Conservation (phyloP, 305 asterid species). For the Coffea humblotiana region DNA sequence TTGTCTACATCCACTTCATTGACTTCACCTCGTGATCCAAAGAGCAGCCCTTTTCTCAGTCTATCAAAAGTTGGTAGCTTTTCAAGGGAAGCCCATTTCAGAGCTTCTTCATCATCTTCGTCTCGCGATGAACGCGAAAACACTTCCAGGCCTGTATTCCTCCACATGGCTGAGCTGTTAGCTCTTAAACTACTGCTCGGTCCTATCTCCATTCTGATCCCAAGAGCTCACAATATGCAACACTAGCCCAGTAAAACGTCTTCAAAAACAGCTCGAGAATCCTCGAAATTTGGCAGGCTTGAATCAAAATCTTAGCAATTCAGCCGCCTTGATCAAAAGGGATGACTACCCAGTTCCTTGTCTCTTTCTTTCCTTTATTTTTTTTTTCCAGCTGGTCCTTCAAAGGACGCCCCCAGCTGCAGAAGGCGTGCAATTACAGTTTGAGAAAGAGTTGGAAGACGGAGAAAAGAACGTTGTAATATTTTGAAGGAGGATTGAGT, state of each 20-base stretch:
- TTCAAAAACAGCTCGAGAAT: not conserved
- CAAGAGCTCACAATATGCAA: not conserved
- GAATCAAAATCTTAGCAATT: not conserved
- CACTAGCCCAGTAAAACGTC: no score
- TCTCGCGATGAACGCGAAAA: conserved; percentile 46
- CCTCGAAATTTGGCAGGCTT: not conserved
- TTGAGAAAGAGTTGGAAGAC: not conserved
- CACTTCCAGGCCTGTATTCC: conserved; percentile 35
- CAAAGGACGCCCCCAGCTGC: not conserved
- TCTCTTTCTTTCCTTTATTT: not conserved
- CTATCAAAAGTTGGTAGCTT: conserved; percentile 73
- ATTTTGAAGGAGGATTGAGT: not conserved
- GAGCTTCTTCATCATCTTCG: conserved; percentile 79
- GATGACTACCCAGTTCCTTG: not conserved
- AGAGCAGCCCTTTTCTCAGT: conserved; percentile 56
- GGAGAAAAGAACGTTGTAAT: not conserved
- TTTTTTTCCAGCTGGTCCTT: not conserved
- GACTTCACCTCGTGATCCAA: conserved; percentile 45
- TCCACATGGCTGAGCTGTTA: conserved; percentile 47
- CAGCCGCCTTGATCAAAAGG: not conserved
- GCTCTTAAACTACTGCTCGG: not conserved
- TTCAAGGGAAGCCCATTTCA: conserved; percentile 78
- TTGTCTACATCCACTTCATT: conserved; percentile 48
- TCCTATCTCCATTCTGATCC: conserved; percentile 14
- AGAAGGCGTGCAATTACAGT: not conserved